phyloP scores from a whole-genome alignment of 139 green algal genomes.

The Micromonas pusilla region DNA sequence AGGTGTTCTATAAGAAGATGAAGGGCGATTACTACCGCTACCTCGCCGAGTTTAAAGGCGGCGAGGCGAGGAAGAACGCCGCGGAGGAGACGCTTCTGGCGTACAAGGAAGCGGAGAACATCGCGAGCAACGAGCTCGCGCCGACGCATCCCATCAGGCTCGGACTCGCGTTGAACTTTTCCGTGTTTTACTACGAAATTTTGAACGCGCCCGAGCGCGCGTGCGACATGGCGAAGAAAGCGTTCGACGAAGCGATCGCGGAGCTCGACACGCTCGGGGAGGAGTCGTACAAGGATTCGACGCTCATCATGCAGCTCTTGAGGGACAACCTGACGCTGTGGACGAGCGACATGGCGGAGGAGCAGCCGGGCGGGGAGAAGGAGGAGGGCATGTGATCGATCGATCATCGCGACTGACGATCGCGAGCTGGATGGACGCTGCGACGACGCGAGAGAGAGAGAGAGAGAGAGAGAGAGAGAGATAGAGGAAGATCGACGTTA shows the following conservation, averaged over 20 bases:
- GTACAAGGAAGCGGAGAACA: conserved; percentile 92
- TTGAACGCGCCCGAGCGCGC: conserved; percentile 95
- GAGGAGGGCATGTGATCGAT: too few relatives aligned
- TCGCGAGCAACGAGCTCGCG: conserved; percentile 84
- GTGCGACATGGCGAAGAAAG: conserved; percentile 95
- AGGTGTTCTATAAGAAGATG: conserved; percentile 98
- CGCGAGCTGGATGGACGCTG: too few relatives aligned
- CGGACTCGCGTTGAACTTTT: conserved; percentile 97
- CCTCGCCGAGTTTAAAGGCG: conserved; percentile 95
- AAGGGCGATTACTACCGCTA: conserved; percentile 97
- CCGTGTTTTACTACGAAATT: conserved; percentile 99
- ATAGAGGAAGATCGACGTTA: background rate
- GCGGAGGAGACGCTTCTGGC: conserved; percentile 90
- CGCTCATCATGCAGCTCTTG: conserved; percentile 99
- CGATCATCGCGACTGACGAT: too few relatives aligned
- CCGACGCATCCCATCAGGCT: conserved; percentile 96
- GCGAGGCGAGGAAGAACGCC: conserved; percentile 79
- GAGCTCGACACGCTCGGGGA: conserved; percentile 96
- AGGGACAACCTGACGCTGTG: conserved; percentile 98
- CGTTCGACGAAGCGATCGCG: conserved; percentile 96
- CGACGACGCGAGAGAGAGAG: background rate
- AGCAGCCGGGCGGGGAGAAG: background rate
- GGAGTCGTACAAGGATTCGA: conserved; percentile 98
- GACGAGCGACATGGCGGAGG: conserved; percentile 93
- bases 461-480: background rate